Base-by-base conservation (phyloP, 2,329 filamentous ascomycete species). In the Monilinia polystroma region DNA sequence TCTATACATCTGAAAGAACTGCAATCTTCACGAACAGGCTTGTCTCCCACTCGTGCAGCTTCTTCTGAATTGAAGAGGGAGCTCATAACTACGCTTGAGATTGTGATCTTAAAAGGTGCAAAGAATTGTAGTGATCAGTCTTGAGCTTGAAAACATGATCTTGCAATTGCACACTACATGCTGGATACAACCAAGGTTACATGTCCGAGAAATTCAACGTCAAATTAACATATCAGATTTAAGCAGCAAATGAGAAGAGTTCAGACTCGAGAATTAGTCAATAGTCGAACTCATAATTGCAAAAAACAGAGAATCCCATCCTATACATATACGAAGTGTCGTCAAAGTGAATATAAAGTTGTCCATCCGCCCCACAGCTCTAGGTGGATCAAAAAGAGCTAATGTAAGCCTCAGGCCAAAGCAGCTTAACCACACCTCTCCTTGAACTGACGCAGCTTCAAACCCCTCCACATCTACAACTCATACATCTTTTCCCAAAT, bases 371-470 rank as follows among this genome's bases (percentile, higher is more conserved):
- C 35, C 45, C 58, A 51, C 43, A 32, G 41, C 23, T 52, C 4
- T 10, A 47, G 45, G 45, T 60, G 56, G 56, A 59, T 47, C 56
- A 59, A 47, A 47, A 3, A 20, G 23, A 38, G 58, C 58, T 60
- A 51, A 11, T 11, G 29, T 26, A n/a, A 51, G 58, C 58, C 58
- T 62, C 32, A 62, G 58, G 58, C 58, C 58, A 26, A 62, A 38
- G 26, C 32, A 62, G 58, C 58, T 62, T 26, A 51, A 38, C 58
- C 58, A 62, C 58, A 62, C 45, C 45, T 62, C 58, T 62, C 58
- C 58, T 62, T 60, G 58, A 60, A 60, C 58, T 60, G 45, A 60
- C 45, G 45, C 45, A 60, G 58, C 58, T 60, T 60, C 41, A 51
- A 51, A 14, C 45, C 58, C 58, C 58, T 51, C 45, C 43, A 51